Percentiles rank a stretch among this genome's conserved stretches.
These are phyloP conservation scores for Filosporella fistucella DNA, from an alignment of 495 filamentous ascomycete genomes.

Conservation along the genomic window DNA sequence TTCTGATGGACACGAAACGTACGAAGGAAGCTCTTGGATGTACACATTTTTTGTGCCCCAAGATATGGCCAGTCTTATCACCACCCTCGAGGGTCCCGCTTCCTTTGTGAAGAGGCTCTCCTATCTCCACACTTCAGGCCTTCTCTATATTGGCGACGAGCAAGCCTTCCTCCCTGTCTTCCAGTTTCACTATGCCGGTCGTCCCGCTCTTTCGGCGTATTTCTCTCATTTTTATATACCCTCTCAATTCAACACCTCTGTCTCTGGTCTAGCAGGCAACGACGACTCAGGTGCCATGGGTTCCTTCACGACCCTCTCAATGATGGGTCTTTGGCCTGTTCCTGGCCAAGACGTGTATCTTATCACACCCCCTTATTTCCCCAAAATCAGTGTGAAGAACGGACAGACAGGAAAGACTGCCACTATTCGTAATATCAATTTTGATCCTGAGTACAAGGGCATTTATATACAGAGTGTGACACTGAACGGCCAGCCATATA, in stretches of 20 bases:
- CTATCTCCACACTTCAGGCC: conserved; percentile 59
- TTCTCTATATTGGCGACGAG: conserved; percentile 72
- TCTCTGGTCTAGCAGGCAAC: conserved; percentile 63
- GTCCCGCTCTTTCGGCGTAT: conserved; percentile 57
- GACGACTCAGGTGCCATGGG: conserved; percentile 74
- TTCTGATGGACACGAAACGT: conserved; percentile 60
- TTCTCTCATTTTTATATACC: conserved; percentile 66
- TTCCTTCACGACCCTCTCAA: conserved; percentile 61
- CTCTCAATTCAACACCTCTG: conserved; percentile 56
- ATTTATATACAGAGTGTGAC: conserved; percentile 71
- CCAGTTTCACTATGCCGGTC: conserved; percentile 68
- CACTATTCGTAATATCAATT: conserved; percentile 53
- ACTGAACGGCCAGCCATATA: conserved; percentile 59
- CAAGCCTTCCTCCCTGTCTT: conserved; percentile 66
- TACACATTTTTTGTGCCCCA: conserved; percentile 72
- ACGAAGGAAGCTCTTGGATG: conserved; percentile 67
- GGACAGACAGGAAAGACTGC: conserved; percentile 59
- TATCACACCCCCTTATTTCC: conserved; percentile 65
- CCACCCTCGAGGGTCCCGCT: conserved; percentile 52
- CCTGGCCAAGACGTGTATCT: conserved; percentile 73
- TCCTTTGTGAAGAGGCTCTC: conserved; percentile 55
- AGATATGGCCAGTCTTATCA: conserved; percentile 59
- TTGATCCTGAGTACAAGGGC: conserved; percentile 55
- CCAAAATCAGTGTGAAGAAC: conserved; percentile 55
- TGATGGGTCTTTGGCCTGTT: conserved; percentile 74